Base-by-base conservation (phyloP, 345 rosid genomes). In the Bruguiera gymnorhiza region DNA sequence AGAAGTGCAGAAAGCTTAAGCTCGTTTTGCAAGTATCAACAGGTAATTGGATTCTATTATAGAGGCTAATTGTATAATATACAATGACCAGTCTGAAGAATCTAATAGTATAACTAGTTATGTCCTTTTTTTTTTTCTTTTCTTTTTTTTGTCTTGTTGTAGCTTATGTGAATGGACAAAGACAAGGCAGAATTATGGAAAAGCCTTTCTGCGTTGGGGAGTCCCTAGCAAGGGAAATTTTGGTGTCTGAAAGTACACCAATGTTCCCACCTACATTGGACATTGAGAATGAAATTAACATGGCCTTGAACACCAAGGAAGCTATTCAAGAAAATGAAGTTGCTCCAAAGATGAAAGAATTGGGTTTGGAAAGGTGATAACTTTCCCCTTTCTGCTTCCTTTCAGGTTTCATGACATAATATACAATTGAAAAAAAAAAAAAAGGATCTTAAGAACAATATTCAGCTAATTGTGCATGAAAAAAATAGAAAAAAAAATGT, bases 141-240 rank as follows among this genome's bases (percentile, higher is more conserved):
- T 60, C 8, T 55, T 56, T 56, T 27, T 21, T 63, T 15, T 15
- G 19, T 37, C 50, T 21, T 67, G 53, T 59, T 77, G 63, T 78
- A 91, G 99, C 97, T 57, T 95, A 95, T 69, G 97, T 88, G 57
- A 95, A 92, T 79, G 99, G 99, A 75, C 92, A 86, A 73, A 95
- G 97, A 73, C 89, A 87, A 78, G 99, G 99, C 67, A 87, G 80
- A 72, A 81, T 92, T 18, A 85, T 84, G 93, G 99, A 95, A 73
- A 90, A 85, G 76, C 82, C 97, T 62, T 92, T 95, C 71, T 61
- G 73, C 23, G 78, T 83, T 71, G 96, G 96, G 71, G 96, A 95
- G 50, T 77, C 87, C 74, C 85, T 90, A 81, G 87, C 90, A 21
- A 79, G 76, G 20, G 97, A 93, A 73, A 84, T 76, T 70, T 73